phyloP scores from a whole-genome alignment of 2,329 filamentous ascomycete genomes.

The Fusarium pseudoanthophilum region DNA sequence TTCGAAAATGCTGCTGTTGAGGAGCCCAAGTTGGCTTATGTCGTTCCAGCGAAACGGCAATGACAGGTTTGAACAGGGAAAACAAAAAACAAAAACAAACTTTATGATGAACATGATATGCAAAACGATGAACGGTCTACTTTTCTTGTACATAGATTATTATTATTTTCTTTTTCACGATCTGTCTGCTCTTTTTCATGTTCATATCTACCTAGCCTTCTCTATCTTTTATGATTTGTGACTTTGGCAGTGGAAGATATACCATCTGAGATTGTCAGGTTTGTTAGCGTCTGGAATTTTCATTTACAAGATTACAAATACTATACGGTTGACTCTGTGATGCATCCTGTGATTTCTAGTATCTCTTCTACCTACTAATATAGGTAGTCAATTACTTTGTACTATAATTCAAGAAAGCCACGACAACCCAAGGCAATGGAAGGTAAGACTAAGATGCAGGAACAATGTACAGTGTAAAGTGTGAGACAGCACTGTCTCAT shows the following conservation, averaged over 20 bases:
- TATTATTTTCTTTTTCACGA: background rate
- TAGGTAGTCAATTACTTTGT: background rate
- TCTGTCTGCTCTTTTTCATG: background rate
- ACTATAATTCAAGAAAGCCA: background rate
- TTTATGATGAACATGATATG: constrained; percentile 29
- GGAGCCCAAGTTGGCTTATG: constrained; percentile 43
- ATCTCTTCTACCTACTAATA: background rate
- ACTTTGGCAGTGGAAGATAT: background rate
- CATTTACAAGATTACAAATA: background rate
- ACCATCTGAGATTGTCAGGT: background rate
- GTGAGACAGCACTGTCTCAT: constrained; percentile 27
- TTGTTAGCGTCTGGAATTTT: background rate
- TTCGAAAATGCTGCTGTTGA: constrained; percentile 42
- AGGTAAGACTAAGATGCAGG: background rate
- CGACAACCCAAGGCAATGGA: background rate
- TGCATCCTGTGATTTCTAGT: background rate
- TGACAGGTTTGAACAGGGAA: background rate
- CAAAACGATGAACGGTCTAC: constrained; percentile 23
- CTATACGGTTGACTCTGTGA: background rate
- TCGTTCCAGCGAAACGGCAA: constrained; percentile 34
- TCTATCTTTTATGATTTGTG: background rate
- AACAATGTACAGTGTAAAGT: constrained; percentile 23
- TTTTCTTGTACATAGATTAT: constrained; percentile 14
- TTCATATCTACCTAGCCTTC: background rate
- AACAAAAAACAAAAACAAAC: background rate